phyloP scores from a whole-genome alignment of 768 basidiomycete species.

The Kwoniella pini region DNA sequence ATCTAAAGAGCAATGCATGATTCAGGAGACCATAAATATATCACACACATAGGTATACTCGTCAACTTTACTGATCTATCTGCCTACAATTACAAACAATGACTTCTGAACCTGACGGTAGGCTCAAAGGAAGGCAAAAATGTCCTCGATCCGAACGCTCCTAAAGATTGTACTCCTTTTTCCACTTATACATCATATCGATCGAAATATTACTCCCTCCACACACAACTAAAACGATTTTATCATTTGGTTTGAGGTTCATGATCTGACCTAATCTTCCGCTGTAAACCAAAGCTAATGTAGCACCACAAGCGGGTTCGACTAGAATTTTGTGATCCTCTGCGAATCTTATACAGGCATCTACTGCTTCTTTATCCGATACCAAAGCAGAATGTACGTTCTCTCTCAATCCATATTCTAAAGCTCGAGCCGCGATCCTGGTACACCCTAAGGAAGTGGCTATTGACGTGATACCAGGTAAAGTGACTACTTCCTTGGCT shows the following conservation, averaged over 20 bases:
- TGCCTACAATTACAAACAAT: too few species aligned
- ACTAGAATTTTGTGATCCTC: constrained; percentile 40
- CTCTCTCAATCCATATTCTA: constrained; percentile 19
- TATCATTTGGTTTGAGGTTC: constrained; percentile 13
- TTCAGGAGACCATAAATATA: too few species aligned
- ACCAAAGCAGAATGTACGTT: constrained; percentile 22
- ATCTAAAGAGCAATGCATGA: not conserved
- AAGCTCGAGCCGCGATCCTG: constrained; percentile 22
- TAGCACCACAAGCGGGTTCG: constrained; percentile 42
- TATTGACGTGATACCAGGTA: constrained; percentile 43
- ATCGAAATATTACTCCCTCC: constrained; percentile 36
- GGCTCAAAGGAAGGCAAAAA: not conserved
- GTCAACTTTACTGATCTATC: too few species aligned
- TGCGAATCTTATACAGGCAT: constrained; percentile 35
- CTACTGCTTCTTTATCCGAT: constrained; percentile 27
- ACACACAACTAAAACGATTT: constrained; percentile 39
- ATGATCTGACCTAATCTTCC: constrained; percentile 19
- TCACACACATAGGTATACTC: too few species aligned
- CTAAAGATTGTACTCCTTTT: constrained; percentile 4
- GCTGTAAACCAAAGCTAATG: constrained; percentile 29
- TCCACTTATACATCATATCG: constrained; percentile 25
- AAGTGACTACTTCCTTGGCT: constrained; percentile 24
- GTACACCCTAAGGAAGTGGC: constrained; percentile 45
- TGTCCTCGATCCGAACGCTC: not conserved
- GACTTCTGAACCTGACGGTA: too few species aligned